A percentile compares a stretch with the other conserved stretches of the same genome.
Evolutionary conservation across 257 asterid species (phyloP).

Genomic region (Fraxinus quadrangulata): DNA sequence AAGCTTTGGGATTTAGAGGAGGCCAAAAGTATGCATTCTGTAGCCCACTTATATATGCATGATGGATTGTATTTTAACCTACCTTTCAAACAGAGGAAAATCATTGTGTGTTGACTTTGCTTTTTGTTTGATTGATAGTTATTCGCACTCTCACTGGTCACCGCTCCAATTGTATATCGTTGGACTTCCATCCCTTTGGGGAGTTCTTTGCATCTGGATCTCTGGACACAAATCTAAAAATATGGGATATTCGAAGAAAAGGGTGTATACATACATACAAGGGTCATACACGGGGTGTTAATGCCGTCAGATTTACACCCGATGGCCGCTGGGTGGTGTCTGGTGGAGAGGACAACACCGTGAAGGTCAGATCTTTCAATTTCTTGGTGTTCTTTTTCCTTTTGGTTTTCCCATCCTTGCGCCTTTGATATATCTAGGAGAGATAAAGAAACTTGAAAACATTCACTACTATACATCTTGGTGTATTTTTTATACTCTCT

Average conservation of each 20-base stretch:
- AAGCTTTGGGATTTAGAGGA: constrained; percentile 99
- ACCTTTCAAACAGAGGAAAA: constrained; percentile 4
- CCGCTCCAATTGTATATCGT: constrained; percentile 93
- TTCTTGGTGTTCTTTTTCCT: constrained; percentile 16
- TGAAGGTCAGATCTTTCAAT: constrained; percentile 61
- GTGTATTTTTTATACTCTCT: constrained; percentile 8
- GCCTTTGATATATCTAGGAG: constrained; percentile 23
- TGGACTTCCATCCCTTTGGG: constrained; percentile 98
- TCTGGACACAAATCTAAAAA: constrained; percentile 91
- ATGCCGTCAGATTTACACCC: constrained; percentile 89
- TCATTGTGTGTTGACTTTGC: constrained; percentile 16
- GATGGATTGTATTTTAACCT: constrained; percentile 3
- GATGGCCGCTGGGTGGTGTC: constrained; percentile 99
- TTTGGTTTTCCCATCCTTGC: constrained; percentile 10
- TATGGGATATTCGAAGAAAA: constrained; percentile 97
- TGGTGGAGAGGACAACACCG: constrained; percentile 97
- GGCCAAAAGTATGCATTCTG: constrained; percentile 77
- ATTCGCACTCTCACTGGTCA: constrained; percentile 97
- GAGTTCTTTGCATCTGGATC: constrained; percentile 99
- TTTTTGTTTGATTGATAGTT: constrained; percentile 44
- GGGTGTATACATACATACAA: constrained; percentile 98
- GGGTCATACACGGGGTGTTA: constrained; percentile 97
- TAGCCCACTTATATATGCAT: constrained; percentile 7
- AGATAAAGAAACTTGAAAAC: constrained; percentile 25
- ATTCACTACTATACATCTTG: constrained; percentile 16